Conservation (phyloP, 176 grass and related monocot species). For the Eremochloa ophiuroides region DNA sequence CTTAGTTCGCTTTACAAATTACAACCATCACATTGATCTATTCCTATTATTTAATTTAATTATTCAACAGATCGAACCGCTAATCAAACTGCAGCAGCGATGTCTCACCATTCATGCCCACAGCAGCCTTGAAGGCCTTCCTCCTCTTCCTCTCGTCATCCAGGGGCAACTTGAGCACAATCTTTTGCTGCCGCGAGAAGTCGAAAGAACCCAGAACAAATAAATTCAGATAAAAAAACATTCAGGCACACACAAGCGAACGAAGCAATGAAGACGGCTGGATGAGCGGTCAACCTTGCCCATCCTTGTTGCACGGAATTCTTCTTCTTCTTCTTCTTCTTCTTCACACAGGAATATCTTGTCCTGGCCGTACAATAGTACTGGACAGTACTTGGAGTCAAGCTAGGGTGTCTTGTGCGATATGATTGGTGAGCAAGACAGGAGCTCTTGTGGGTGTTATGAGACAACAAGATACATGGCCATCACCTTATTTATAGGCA, state of each 20-base stretch:
- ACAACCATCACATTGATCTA: too few species aligned
- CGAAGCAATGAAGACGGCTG: too few species aligned
- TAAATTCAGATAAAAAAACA: neutral
- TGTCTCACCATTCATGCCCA: conserved; percentile 49
- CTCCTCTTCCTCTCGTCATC: conserved; percentile 54
- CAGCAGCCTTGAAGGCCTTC: conserved; percentile 77
- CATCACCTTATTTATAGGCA: conserved; percentile 35
- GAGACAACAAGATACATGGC: conserved; percentile 3
- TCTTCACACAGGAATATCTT: neutral
- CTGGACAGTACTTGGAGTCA: conserved; percentile 10
- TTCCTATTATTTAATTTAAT: too few species aligned
- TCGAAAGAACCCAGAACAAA: neutral
- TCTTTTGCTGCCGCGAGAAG: conserved; percentile 60
- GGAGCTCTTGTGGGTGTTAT: conserved; percentile 8
- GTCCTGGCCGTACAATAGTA: neutral
- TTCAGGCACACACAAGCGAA: neutral
- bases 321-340: too few species aligned
- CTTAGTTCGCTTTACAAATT: too few species aligned
- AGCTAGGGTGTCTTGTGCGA: neutral
- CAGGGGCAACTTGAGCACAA: conserved; percentile 57
- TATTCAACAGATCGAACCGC: neutral
- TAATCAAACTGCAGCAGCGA: neutral
- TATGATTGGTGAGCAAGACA: neutral
- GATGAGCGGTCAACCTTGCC: conserved; percentile 32
- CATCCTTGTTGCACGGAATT: conserved; percentile 15